phyloP scores from a whole-genome alignment of 192 early-diverging fungal genomes.

The Entomortierella beljakovae region DNA sequence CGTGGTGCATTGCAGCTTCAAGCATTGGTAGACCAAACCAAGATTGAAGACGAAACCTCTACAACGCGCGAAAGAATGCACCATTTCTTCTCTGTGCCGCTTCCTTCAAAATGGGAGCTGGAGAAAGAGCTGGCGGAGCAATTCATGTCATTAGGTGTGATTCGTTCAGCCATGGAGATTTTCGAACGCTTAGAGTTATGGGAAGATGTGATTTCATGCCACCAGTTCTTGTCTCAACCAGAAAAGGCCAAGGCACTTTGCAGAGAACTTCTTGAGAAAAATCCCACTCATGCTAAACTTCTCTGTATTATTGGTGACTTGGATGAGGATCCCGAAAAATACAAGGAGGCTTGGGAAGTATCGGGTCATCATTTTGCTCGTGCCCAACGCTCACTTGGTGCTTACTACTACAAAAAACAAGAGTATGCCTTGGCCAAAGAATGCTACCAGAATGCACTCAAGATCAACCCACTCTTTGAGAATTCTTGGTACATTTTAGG shows the following conservation, averaged over 20 bases:
- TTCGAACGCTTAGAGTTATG: slow-evolving; percentile 95
- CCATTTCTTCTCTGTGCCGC: slow-evolving; percentile 79
- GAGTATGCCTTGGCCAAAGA: slow-evolving; percentile 75
- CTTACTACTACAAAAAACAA: slow-evolving; percentile 75
- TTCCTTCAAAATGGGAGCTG: slow-evolving; percentile 97
- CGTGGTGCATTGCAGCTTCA: slow-evolving; percentile 93
- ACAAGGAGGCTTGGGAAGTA: slow-evolving; percentile 90
- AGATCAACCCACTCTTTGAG: slow-evolving; percentile 95
- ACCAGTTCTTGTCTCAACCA: slow-evolving; percentile 86
- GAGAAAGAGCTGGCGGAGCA: slow-evolving; percentile 92
- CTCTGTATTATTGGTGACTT: slow-evolving; percentile 94
- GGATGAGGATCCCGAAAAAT: slow-evolving; percentile 77
- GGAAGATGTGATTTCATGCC: slow-evolving; percentile 93
- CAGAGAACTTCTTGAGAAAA: slow-evolving; percentile 65
- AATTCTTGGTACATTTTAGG: slow-evolving; percentile 97
- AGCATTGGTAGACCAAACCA: slow-evolving; percentile 95
- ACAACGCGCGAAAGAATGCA: slow-evolving; percentile 79
- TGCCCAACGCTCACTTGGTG: slow-evolving; percentile 95
- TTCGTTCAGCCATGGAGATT: slow-evolving; percentile 94
- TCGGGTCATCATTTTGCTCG: slow-evolving; percentile 85
- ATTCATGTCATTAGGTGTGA: slow-evolving; percentile 86
- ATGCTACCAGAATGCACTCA: slow-evolving; percentile 84
- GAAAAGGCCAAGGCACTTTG: slow-evolving; percentile 89
- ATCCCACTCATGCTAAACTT: slow-evolving; percentile 84
- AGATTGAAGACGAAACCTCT: slow-evolving; percentile 70